These are phyloP conservation scores for Talaromyces borbonicus DNA, from an alignment of 495 filamentous ascomycete species.

Conservation along the genomic window DNA sequence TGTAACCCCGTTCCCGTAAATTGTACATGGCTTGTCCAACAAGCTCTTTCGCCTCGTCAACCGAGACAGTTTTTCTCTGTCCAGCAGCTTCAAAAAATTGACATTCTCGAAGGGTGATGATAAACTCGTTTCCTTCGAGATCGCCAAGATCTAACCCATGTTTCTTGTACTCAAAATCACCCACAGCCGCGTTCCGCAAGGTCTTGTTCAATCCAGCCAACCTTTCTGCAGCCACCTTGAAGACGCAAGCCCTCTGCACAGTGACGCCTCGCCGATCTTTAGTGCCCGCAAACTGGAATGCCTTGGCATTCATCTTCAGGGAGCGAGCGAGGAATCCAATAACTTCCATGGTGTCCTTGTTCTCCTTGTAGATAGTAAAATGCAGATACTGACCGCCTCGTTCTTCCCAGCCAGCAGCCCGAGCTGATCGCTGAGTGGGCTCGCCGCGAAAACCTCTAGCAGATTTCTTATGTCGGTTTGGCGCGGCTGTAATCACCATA, in stretches of 20 bases:
- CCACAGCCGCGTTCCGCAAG: conserved; percentile 51
- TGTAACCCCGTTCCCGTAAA: conserved; percentile 60
- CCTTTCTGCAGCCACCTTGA: conserved; percentile 50
- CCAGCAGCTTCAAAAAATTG: conserved; percentile 50
- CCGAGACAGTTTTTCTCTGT: background rate
- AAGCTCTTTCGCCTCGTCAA: conserved; percentile 37
- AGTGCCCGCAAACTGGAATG: conserved; percentile 81
- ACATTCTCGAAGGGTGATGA: conserved; percentile 80
- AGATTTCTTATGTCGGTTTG: conserved; percentile 30
- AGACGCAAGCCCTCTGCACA: conserved; percentile 69
- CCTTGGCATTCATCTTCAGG: conserved; percentile 55
- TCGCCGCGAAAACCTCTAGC: conserved; percentile 20
- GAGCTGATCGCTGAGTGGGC: conserved; percentile 18
- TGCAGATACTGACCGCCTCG: conserved; percentile 75
- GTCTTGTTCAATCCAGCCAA: conserved; percentile 52
- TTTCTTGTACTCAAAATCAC: conserved; percentile 65
- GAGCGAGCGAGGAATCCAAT: conserved; percentile 59
- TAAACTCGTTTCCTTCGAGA: conserved; percentile 80
- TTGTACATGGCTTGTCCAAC: conserved; percentile 45
- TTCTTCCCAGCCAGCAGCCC: conserved; percentile 47
- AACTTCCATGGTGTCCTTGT: conserved; percentile 95
- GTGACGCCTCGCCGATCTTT: conserved; percentile 90
- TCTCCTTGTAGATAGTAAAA: conserved; percentile 94
- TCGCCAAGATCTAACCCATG: conserved; percentile 71
- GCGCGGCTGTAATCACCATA: conserved; percentile 47